Evolutionary conservation across 345 rosid species (phyloP).

Genomic region (Salix caprea): DNA sequence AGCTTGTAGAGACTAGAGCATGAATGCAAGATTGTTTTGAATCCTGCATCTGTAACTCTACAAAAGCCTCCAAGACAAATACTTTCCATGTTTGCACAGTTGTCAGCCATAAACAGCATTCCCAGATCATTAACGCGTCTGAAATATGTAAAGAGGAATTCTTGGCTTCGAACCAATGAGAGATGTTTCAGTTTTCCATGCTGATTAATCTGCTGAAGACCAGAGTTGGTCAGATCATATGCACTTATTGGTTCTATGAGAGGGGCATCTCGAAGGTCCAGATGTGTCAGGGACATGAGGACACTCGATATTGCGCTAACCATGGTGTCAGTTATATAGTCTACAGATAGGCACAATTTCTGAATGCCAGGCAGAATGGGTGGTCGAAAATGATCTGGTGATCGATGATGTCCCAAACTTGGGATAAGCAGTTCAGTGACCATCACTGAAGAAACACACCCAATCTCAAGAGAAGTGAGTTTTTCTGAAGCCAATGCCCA

Average conservation of each 20-base stretch:
- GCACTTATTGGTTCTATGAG: slow-evolving; percentile 57
- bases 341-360: slow-evolving; percentile 70
- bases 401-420: slow-evolving; percentile 31
- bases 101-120: slow-evolving; percentile 82
- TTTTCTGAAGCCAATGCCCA: slow-evolving; percentile 74
- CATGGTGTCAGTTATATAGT: slow-evolving; percentile 68
- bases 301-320: slow-evolving; percentile 65
- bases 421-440: slow-evolving; percentile 71
- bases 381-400: slow-evolving; percentile 28
- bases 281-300: slow-evolving; percentile 57
- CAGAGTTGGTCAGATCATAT: slow-evolving; percentile 76
- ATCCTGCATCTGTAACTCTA: slow-evolving; percentile 85
- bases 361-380: slow-evolving; percentile 57
- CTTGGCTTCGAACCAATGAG: slow-evolving; percentile 79
- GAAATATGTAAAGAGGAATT: slow-evolving; percentile 57
- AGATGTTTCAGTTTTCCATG: slow-evolving; percentile 75
- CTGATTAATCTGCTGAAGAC: slow-evolving; percentile 76
- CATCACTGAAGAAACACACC: slow-evolving; percentile 68
- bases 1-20: slow-evolving; percentile 73
- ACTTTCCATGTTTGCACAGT: slow-evolving; percentile 75
- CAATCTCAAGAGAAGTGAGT: slow-evolving; percentile 79
- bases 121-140: slow-evolving; percentile 88
- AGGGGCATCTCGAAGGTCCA: slow-evolving; percentile 89
- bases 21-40: slow-evolving; percentile 79
- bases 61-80: slow-evolving; percentile 84